Conservation (phyloP, 768 basidiomycete species). For the Dioszegia crocea region DNA sequence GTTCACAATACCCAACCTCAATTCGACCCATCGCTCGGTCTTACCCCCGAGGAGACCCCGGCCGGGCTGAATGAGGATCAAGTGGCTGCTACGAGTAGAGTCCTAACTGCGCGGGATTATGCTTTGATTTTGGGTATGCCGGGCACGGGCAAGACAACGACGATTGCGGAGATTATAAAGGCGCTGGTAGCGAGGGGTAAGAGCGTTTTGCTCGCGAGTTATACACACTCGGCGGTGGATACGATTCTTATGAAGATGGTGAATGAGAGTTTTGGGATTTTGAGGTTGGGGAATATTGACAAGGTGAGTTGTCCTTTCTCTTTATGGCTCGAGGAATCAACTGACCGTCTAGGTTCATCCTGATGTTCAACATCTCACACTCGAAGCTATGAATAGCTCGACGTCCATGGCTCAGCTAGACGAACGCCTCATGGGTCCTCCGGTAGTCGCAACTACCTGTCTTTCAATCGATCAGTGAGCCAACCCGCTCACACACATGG, state of each 20-base stretch:
- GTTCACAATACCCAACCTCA: slow-evolving; percentile 72
- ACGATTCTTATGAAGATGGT: slow-evolving; percentile 84
- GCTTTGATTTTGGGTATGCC: slow-evolving; percentile 95
- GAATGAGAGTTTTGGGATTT: slow-evolving; percentile 63
- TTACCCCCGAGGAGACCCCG: slow-evolving; percentile 39
- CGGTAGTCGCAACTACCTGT: slow-evolving; percentile 93
- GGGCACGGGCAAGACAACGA: slow-evolving; percentile 95
- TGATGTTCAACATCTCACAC: slow-evolving; percentile 66
- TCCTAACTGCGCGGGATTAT: slow-evolving; percentile 77
- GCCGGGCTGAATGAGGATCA: slow-evolving; percentile 68
- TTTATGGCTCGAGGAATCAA: not conserved
- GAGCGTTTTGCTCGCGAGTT: slow-evolving; percentile 80
- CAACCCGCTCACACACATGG: not conserved
- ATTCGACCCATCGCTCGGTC: slow-evolving; percentile 55
- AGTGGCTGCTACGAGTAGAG: slow-evolving; percentile 64
- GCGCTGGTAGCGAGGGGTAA: slow-evolving; percentile 74
- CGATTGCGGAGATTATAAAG: slow-evolving; percentile 81
- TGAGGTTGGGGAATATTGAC: slow-evolving; percentile 84
- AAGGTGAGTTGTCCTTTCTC: slow-evolving; percentile 58
- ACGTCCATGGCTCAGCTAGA: slow-evolving; percentile 78
- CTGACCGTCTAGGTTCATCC: slow-evolving; percentile 66
- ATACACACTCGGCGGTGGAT: slow-evolving; percentile 97
- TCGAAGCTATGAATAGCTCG: slow-evolving; percentile 58
- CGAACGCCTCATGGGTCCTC: slow-evolving; percentile 74
- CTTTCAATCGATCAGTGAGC: slow-evolving; percentile 88